Evolutionary conservation across 2,329 filamentous ascomycete species (phyloP).

Genomic region (Cercospora sp.): DNA sequence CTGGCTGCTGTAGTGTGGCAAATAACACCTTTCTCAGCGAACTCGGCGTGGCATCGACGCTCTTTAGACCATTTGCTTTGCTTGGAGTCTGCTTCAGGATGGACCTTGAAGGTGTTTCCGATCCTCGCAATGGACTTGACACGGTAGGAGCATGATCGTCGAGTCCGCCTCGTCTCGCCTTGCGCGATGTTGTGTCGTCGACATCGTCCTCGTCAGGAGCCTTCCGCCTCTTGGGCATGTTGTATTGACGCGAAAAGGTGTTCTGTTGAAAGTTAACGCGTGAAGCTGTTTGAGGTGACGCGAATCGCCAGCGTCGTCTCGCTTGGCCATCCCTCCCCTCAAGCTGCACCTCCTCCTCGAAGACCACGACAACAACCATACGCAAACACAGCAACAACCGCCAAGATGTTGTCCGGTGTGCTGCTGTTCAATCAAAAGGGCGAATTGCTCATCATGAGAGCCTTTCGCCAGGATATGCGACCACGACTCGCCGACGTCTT

Average conservation of each 20-base stretch:
- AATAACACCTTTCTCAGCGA: conserved; percentile 51
- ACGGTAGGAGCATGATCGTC: conserved; percentile 8
- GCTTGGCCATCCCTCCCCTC: not conserved
- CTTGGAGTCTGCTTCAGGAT: conserved; percentile 36
- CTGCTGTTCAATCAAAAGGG: conserved; percentile 99
- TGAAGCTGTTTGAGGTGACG: conserved; percentile 13
- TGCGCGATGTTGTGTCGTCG: conserved; percentile 29
- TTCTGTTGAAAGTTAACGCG: conserved; percentile 8
- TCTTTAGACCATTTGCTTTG: conserved; percentile 29
- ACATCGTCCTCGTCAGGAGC: conserved; percentile 24
- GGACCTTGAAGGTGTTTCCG: conserved; percentile 38
- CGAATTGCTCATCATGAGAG: conserved; percentile 98
- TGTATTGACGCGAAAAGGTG: not conserved
- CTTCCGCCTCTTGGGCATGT: conserved; percentile 32
- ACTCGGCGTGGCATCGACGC: conserved; percentile 42
- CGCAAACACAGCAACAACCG: conserved; percentile 9
- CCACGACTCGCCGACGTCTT: conserved; percentile 98
- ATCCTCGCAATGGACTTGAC: conserved; percentile 20
- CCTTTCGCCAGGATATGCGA: conserved; percentile 97
- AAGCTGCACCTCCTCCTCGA: conserved; percentile 2
- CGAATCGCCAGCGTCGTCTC: conserved; percentile 6
- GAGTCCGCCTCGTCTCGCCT: conserved; percentile 25
- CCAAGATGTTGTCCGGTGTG: conserved; percentile 89
- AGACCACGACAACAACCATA: conserved; percentile 4
- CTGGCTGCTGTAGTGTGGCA: conserved; percentile 46